phyloP scores from a whole-genome alignment of 495 filamentous ascomycete genomes.

The Podospora fimiseda region DNA sequence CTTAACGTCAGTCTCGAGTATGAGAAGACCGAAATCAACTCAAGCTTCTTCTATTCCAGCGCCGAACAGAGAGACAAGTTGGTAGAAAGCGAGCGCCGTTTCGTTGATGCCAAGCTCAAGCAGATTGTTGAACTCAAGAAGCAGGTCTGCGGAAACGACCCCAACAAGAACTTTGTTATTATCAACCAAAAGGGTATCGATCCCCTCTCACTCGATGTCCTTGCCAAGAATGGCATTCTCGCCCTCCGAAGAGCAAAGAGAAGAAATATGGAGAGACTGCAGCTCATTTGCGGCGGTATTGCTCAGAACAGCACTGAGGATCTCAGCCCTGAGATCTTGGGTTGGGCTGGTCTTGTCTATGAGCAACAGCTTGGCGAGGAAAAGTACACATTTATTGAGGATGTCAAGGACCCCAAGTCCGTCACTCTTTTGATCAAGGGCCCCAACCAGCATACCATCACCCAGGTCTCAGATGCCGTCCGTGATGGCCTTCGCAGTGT shows the following conservation, averaged over 20 bases:
- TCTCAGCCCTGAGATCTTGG: slow-evolving; percentile 77
- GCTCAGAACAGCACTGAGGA: slow-evolving; percentile 97
- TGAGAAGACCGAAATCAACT: slow-evolving; percentile 99
- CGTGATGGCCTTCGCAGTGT: slow-evolving; percentile 90
- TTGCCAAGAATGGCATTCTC: slow-evolving; percentile 96
- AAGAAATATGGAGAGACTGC: slow-evolving; percentile 96
- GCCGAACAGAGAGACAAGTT: slow-evolving; percentile 95
- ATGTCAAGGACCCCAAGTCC: slow-evolving; percentile 97
- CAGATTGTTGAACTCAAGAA: slow-evolving; percentile 99
- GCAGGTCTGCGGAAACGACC: slow-evolving; percentile 88
- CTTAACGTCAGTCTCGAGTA: slow-evolving; percentile 97
- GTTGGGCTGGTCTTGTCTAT: slow-evolving; percentile 94
- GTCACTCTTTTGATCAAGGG: slow-evolving; percentile 98
- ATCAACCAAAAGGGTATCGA: slow-evolving; percentile 99
- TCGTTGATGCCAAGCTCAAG: slow-evolving; percentile 92
- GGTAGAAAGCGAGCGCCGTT: slow-evolving; percentile 91
- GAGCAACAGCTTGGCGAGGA: slow-evolving; percentile 97
- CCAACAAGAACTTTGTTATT: slow-evolving; percentile 93
- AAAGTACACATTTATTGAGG: slow-evolving; percentile 98
- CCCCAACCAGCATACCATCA: slow-evolving; percentile 92
- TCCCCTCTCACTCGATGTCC: slow-evolving; percentile 85
- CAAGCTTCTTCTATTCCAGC: slow-evolving; percentile 96
- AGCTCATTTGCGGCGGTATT: slow-evolving; percentile 84
- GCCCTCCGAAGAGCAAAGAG: slow-evolving; percentile 91
- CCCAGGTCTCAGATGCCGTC: slow-evolving; percentile 94